Evolutionary conservation across 2,329 filamentous ascomycete genomes (phyloP).

Genomic region (Claviceps sp.): DNA sequence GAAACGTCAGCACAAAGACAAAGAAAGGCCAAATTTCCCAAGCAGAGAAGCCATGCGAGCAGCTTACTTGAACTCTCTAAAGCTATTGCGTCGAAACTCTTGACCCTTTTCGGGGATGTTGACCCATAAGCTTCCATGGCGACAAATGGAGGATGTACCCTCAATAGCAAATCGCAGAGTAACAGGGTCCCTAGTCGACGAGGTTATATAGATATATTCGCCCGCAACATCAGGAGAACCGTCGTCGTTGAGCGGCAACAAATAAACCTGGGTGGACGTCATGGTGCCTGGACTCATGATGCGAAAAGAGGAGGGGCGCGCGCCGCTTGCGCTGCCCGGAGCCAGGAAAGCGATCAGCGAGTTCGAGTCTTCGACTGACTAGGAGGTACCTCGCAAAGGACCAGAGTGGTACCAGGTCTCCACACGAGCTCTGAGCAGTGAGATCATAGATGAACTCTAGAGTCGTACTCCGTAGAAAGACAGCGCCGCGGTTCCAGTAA

Average conservation of each 20-base stretch:
- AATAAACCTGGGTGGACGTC: slow-evolving; percentile 62
- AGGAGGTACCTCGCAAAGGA: too few species aligned
- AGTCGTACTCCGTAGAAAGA: neutral
- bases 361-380: neutral
- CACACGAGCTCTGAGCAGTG: slow-evolving; percentile 1
- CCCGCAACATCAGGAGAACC: slow-evolving; percentile 82
- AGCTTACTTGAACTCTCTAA: slow-evolving; percentile 77
- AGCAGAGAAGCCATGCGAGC: neutral
- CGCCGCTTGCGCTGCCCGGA: slow-evolving; percentile 8
- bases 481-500: neutral
- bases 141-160: slow-evolving; percentile 89
- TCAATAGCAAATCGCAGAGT: slow-evolving; percentile 80
- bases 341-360: slow-evolving; percentile 4
- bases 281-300: slow-evolving; percentile 48
- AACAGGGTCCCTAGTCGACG: slow-evolving; percentile 59
- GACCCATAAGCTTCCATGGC: slow-evolving; percentile 89
- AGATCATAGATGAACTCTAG: neutral
- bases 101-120: slow-evolving; percentile 74
- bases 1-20: neutral
- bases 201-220: slow-evolving; percentile 82
- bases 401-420: neutral
- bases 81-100: slow-evolving; percentile 64
- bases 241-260: slow-evolving; percentile 82
- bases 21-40: neutral
- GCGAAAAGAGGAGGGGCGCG: slow-evolving; percentile 16